Evolutionary conservation across 257 asterid genomes (phyloP).

Genomic region (Vinca minor): DNA sequence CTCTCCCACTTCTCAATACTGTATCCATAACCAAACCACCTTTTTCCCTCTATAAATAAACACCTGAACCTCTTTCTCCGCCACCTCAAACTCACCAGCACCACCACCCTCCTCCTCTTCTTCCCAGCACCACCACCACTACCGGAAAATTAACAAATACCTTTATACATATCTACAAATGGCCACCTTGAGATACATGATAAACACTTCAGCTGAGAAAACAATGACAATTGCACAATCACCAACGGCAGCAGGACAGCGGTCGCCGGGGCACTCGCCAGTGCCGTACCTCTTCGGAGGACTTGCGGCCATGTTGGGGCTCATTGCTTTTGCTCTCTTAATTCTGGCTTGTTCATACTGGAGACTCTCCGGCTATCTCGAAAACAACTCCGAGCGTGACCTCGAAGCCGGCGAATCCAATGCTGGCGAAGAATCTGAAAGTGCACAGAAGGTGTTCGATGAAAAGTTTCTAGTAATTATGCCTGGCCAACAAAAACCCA

Average conservation of each 20-base stretch:
- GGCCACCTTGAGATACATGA: background rate
- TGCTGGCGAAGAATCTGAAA: slow-evolving; percentile 8
- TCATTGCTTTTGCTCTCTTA: slow-evolving; percentile 80
- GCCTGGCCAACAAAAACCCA: slow-evolving; percentile 85
- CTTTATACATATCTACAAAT: no score
- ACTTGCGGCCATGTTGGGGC: slow-evolving; percentile 79
- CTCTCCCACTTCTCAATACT: no score
- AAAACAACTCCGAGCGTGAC: slow-evolving; percentile 37
- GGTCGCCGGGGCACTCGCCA: slow-evolving; percentile 90
- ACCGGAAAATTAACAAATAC: background rate
- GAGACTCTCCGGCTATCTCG: slow-evolving; percentile 55
- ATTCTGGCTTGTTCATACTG: slow-evolving; percentile 77
- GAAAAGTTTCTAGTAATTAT: slow-evolving; percentile 78
- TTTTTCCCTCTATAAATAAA: slow-evolving; percentile 20
- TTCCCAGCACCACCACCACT: no score
- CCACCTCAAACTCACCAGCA: slow-evolving; percentile 16
- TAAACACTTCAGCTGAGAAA: slow-evolving; percentile 17
- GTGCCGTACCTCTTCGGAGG: slow-evolving; percentile 92
- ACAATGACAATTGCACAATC: slow-evolving; percentile 27
- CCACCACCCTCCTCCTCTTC: background rate
- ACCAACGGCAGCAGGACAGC: slow-evolving; percentile 25
- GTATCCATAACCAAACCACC: background rate
- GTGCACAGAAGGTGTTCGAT: slow-evolving; percentile 33
- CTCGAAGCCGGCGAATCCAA: slow-evolving; percentile 41
- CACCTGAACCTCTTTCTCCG: slow-evolving; percentile 6